These are phyloP conservation scores for Bryoerythrophyllum caledonicum DNA, from an alignment of 225 moss, liverwort and hornwort species.

Conservation along the genomic window DNA sequence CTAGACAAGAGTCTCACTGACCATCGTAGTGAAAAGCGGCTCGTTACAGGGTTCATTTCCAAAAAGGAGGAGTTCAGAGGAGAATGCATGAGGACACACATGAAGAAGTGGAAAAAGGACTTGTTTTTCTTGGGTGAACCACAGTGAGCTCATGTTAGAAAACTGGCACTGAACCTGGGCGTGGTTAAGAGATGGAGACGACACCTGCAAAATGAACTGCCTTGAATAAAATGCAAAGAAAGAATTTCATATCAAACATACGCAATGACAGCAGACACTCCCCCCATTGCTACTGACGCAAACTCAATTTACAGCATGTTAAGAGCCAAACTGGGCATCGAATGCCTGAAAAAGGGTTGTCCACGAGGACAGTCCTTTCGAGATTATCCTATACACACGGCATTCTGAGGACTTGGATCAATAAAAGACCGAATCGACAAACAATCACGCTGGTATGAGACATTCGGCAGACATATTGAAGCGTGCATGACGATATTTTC, in stretches of 20 bases:
- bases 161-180: background rate
- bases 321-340: background rate
- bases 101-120: too few species aligned
- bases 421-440: background rate
- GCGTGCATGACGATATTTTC: conserved; percentile 46
- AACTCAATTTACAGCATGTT: background rate
- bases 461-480: conserved; percentile 21
- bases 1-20: too few species aligned
- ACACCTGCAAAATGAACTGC: background rate
- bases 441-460: background rate
- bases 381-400: background rate
- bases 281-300: background rate
- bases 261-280: background rate
- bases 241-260: background rate
- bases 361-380: background rate
- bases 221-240: background rate
- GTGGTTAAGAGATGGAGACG: background rate
- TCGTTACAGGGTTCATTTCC: too few species aligned
- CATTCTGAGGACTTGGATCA: conserved; percentile 1
- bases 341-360: background rate
- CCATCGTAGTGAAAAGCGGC: too few species aligned
- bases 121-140: too few species aligned
- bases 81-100: too few species aligned
- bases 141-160: background rate
- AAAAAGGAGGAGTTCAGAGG: too few species aligned